Evolutionary conservation across 2,329 filamentous ascomycete genomes (phyloP).

Genomic region (Lasiodiplodia theobromae): DNA sequence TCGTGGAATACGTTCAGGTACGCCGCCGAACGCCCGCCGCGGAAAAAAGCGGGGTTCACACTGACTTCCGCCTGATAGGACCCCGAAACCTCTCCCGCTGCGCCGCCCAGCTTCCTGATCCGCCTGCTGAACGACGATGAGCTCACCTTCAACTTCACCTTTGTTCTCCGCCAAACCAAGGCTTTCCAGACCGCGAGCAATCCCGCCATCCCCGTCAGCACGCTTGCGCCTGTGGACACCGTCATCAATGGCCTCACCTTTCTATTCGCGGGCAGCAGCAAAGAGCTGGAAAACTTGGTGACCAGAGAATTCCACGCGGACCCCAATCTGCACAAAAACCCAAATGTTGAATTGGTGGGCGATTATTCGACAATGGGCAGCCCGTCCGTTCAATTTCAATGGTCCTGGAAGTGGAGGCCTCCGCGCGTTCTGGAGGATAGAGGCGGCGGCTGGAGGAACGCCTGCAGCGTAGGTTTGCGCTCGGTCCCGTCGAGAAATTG

Average conservation of each 20-base stretch:
- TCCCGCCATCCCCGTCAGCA: slow-evolving; percentile 39
- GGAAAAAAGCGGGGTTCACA: slow-evolving; percentile 30
- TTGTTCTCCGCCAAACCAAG: slow-evolving; percentile 71
- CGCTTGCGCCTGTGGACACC: slow-evolving; percentile 64
- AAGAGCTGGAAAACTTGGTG: slow-evolving; percentile 90
- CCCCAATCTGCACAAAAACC: slow-evolving; percentile 95
- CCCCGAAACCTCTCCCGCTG: slow-evolving; percentile 63
- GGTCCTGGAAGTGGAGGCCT: slow-evolving; percentile 97
- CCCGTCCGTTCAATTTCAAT: slow-evolving; percentile 85
- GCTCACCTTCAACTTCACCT: slow-evolving; percentile 90
- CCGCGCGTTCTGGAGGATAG: slow-evolving; percentile 82
- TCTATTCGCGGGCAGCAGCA: slow-evolving; percentile 83
- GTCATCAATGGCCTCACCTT: slow-evolving; percentile 89
- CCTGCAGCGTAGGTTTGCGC: slow-evolving; percentile 74
- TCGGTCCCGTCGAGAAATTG: background rate
- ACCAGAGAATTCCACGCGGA: slow-evolving; percentile 97
- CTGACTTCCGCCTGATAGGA: slow-evolving; percentile 64
- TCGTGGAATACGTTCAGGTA: slow-evolving; percentile 94
- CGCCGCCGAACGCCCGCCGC: slow-evolving; percentile 36
- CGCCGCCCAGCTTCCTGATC: slow-evolving; percentile 76
- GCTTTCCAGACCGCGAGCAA: slow-evolving; percentile 52
- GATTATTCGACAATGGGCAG: slow-evolving; percentile 87
- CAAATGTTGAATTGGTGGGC: slow-evolving; percentile 94
- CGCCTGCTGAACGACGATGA: slow-evolving; percentile 92
- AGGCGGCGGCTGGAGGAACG: slow-evolving; percentile 92